Conservation (phyloP, 164 flowering plant species). For the Platanus orientalis region DNA sequence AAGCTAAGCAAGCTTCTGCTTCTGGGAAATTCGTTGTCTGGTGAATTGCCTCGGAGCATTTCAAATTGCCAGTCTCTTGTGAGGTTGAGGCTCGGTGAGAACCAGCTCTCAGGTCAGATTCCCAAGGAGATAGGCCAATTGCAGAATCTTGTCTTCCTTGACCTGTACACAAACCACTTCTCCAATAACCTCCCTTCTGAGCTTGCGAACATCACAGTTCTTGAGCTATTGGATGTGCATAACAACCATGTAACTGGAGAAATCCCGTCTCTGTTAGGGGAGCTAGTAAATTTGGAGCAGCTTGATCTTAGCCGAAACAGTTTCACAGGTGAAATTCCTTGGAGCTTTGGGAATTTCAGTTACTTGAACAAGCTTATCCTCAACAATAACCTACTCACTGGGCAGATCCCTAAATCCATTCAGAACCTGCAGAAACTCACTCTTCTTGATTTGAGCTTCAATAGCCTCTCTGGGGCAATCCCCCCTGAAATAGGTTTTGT, state of each 20-base stretch:
- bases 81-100: conserved; percentile 65
- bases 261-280: conserved; percentile 50
- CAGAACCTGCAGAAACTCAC: conserved; percentile 49
- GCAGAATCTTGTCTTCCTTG: conserved; percentile 71
- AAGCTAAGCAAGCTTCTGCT: conserved; percentile 68
- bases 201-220: conserved; percentile 50
- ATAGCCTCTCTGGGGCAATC: conserved; percentile 50
- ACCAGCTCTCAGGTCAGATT: conserved; percentile 59
- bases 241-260: conserved; percentile 56
- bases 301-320: conserved; percentile 70
- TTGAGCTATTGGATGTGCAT: conserved; percentile 64
- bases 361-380: conserved; percentile 65
- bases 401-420: conserved; percentile 49
- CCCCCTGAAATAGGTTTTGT: conserved; percentile 56
- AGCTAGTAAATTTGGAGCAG: conserved; percentile 59
- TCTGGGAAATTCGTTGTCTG: conserved; percentile 55
- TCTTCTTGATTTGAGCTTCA: conserved; percentile 62
- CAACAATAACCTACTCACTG: conserved; percentile 53
- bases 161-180: conserved; percentile 66
- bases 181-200: conserved; percentile 53
- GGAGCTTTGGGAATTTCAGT: conserved; percentile 58
- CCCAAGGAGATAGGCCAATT: conserved; percentile 59
- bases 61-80: conserved; percentile 56
- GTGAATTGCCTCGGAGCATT: conserved; percentile 39
- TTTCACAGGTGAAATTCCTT: conserved; percentile 52